These are phyloP conservation scores for Typha latifolia DNA, from an alignment of 176 grass and related monocot genomes.

Conservation along the genomic window DNA sequence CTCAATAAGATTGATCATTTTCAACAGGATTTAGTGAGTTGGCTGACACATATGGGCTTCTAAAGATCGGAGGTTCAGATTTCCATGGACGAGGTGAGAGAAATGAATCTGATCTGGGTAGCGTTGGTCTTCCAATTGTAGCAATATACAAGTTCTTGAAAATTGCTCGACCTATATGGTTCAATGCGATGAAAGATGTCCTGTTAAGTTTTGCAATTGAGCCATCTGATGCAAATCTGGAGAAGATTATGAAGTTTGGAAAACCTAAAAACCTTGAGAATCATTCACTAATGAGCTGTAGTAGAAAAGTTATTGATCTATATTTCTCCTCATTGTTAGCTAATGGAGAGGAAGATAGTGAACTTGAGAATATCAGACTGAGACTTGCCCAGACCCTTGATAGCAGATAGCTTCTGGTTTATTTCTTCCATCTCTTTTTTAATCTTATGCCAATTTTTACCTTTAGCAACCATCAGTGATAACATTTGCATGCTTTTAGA, in stretches of 20 bases:
- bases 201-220: conserved; percentile 55
- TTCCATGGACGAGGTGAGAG: conserved; percentile 81
- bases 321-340: conserved; percentile 70
- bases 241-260: conserved; percentile 62
- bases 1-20: not conserved
- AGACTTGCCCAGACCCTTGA: conserved; percentile 34
- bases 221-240: conserved; percentile 49
- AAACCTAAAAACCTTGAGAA: conserved; percentile 18
- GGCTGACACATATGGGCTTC: conserved; percentile 63
- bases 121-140: conserved; percentile 52
- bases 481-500: too few species aligned
- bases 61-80: conserved; percentile 95
- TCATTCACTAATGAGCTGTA: conserved; percentile 18
- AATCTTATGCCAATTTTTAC: not conserved
- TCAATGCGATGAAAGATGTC: conserved; percentile 62
- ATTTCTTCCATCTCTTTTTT: conserved; percentile 22
- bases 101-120: conserved; percentile 74
- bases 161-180: conserved; percentile 67
- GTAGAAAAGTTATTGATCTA: conserved; percentile 41
- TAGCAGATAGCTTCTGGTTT: conserved; percentile 21
- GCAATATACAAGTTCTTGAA: conserved; percentile 65
- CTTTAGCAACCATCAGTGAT: too few species aligned
- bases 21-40: conserved; percentile 61
- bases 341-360: conserved; percentile 43
- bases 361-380: conserved; percentile 52